Evolutionary conservation across 2,329 filamentous ascomycete species (phyloP), one percentile per base, ranked within the genome.

Genomic region (Cryphonectria carpinicola): DNA sequence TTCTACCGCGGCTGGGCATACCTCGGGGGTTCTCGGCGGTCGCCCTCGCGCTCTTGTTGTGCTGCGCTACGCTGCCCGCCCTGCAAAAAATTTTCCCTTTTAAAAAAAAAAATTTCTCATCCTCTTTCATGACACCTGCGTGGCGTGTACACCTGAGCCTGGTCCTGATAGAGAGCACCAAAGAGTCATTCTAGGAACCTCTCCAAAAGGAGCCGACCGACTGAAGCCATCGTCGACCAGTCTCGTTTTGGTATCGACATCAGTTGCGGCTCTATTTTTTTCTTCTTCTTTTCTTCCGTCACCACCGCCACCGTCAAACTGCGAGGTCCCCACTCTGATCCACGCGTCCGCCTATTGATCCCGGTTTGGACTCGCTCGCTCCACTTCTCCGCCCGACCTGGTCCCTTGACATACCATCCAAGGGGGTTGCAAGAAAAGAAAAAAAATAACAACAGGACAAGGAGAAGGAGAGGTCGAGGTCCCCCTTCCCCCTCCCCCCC

Each of bases 321-420:
- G 35, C 49, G 65, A n/a, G 17, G 14, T 43, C 28, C 54, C 64
- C 64, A 60, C n/a, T 35, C 56, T 52, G 43, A 25, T 25, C 61
- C 63, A 61, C 58, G 54, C 58, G 58, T 41, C 70, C 70, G 56
- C 54, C 28, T 66, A 37, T 58, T 46, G 37, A 64, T 22, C 52
- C 41, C 28, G 69, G 39, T 66, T 66, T 39, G 58, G 32, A 25
- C 58, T 61, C 35, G 35, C 49, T 69, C 66, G 35, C 49, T 69
- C 66, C 70, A 71, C 70, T 69, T 71, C 69, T 58, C 66, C 70
- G 35, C 32, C 22, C 32, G 66, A 65, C 66, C 66, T 70, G 70
- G 67, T 70, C 60, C 56, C 70, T 66, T 58, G 54, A 32, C 14
- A 19, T 35, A 56, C 54, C 54, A 58, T 32, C 54, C 54, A 52